These are phyloP conservation scores for Prunella vulgaris DNA, from an alignment of 257 asterid genomes.

Conservation along the genomic window DNA sequence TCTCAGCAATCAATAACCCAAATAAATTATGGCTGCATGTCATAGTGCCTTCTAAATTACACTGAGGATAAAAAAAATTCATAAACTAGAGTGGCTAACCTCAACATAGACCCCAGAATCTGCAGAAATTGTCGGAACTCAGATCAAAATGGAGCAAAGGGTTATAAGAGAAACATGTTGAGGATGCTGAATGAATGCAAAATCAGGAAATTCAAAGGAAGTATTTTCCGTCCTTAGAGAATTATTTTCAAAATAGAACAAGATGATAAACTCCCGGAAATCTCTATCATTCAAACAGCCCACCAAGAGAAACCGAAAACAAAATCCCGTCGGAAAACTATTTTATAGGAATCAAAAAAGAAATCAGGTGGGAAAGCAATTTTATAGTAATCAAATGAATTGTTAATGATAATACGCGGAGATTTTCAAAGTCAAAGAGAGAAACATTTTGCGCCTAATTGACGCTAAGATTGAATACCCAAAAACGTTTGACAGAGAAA, in stretches of 20 bases:
- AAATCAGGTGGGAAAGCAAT: slow-evolving; percentile 11
- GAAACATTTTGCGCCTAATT: slow-evolving; percentile 3
- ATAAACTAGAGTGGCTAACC: slow-evolving; percentile 37
- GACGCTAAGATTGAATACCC: slow-evolving; percentile 30
- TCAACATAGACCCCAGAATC: slow-evolving; percentile 34
- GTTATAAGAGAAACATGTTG: slow-evolving; percentile 24
- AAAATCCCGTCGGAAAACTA: slow-evolving; percentile 11
- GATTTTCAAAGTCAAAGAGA: slow-evolving; percentile 33
- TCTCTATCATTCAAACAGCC: background rate
- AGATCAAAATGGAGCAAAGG: slow-evolving; percentile 27
- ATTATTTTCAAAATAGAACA: slow-evolving; percentile 17
- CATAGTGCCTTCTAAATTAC: background rate
- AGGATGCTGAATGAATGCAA: slow-evolving; percentile 18
- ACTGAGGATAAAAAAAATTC: background rate
- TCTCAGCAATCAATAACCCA: slow-evolving; percentile 4
- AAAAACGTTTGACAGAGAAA: slow-evolving; percentile 49
- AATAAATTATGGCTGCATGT: background rate
- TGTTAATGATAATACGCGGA: background rate
- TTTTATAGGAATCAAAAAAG: background rate
- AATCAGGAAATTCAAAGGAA: background rate
- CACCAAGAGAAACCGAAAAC: slow-evolving; percentile 20
- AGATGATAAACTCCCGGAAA: slow-evolving; percentile 17
- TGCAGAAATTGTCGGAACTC: slow-evolving; percentile 31
- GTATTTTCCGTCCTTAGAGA: slow-evolving; percentile 2
- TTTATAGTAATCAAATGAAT: slow-evolving; percentile 2